Conservation (phyloP, 2,329 filamentous ascomycete genomes). For the Pezicula neosporulosa region DNA sequence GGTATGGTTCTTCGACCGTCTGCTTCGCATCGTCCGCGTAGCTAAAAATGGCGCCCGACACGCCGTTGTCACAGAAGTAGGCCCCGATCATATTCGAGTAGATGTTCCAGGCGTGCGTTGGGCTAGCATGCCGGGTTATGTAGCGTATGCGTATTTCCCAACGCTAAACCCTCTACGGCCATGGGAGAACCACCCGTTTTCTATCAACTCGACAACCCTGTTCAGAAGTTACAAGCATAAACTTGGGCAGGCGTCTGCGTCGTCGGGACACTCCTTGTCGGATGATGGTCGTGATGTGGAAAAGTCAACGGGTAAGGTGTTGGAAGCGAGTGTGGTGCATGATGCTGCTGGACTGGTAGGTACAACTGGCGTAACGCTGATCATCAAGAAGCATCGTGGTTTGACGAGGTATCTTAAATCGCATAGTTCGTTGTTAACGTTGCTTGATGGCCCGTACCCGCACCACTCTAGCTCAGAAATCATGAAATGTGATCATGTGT, state of each 20-base stretch:
- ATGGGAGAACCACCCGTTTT: slow-evolving; percentile 56
- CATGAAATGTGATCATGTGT: slow-evolving; percentile 30
- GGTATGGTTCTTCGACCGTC: slow-evolving; percentile 43
- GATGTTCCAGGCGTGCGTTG: slow-evolving; percentile 38
- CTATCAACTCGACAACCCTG: slow-evolving; percentile 30
- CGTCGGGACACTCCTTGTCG: neutral
- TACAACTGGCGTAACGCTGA: slow-evolving; percentile 30
- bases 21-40: slow-evolving; percentile 36
- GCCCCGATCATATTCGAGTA: slow-evolving; percentile 32
- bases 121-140: slow-evolving; percentile 26
- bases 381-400: slow-evolving; percentile 32
- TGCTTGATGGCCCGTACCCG: slow-evolving; percentile 38
- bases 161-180: slow-evolving; percentile 32
- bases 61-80: neutral
- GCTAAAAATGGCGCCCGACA: slow-evolving; percentile 32
- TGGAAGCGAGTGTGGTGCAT: neutral
- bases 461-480: slow-evolving; percentile 24
- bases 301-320: neutral
- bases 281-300: neutral
- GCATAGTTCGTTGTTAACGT: slow-evolving; percentile 26
- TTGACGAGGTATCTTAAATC: slow-evolving; percentile 29
- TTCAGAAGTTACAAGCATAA: neutral
- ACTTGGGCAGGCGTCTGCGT: neutral
- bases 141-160: slow-evolving; percentile 48
- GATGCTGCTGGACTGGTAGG: neutral